Evolutionary conservation across 2,329 filamentous ascomycete genomes (phyloP).

Genomic region (Fusarium xylarioides): DNA sequence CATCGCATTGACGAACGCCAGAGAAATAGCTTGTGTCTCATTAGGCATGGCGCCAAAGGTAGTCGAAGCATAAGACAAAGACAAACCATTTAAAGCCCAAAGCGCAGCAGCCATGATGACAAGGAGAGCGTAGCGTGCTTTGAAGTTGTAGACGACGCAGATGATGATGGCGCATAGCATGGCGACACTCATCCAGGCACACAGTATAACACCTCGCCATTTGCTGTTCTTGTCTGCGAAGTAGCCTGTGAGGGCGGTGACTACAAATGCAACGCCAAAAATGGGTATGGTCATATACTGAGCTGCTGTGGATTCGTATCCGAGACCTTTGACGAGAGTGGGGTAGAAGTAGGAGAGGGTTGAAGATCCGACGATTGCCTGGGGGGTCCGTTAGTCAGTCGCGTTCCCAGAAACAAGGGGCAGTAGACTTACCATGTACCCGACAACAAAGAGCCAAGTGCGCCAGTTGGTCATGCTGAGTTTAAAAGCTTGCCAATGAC

Average conservation of each 20-base stretch:
- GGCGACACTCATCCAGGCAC: not conserved
- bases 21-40: not conserved
- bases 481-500: not conserved
- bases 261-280: not conserved
- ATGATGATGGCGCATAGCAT: not conserved
- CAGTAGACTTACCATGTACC: not conserved
- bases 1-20: slow-evolving; percentile 43
- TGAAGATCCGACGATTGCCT: not conserved
- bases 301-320: not conserved
- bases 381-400: not conserved
- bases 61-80: not conserved
- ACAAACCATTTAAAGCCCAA: not conserved
- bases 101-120: not conserved
- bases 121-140: not conserved
- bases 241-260: not conserved
- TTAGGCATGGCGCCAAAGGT: not conserved
- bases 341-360: not conserved
- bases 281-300: not conserved
- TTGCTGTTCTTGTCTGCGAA: not conserved
- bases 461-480: not conserved
- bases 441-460: not conserved
- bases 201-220: not conserved
- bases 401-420: not conserved
- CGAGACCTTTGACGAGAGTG: not conserved
- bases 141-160: not conserved